Base-by-base conservation (phyloP, 768 basidiomycete species). In the Lentinula sp. region DNA sequence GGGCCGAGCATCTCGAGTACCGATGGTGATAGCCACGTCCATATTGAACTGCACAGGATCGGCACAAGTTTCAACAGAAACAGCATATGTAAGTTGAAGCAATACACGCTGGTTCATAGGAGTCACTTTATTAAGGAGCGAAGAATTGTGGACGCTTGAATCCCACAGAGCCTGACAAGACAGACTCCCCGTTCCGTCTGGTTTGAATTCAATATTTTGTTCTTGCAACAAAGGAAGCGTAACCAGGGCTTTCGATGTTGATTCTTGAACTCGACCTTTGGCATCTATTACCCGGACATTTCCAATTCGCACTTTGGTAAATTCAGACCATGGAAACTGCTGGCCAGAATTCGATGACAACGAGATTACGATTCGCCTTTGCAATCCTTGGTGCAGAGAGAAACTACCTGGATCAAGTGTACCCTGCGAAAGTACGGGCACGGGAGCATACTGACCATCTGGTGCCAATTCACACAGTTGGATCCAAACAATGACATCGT, bases 301-400 rank as follows among this genome's bases (percentile, higher is more conserved):
- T 28, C 94, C 93, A 15, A 95, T 73, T 41, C 85, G 84, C 56
- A 95, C 79, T 67, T 85, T 87, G 1, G 84, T 84, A 42, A 97
- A 77, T 62, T 88, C 86, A 23, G 81, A 81, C 95, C 95, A 98
- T 1, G 91, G 91, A 57, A 98, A 81, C 64, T 95, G 90, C 45
- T 82, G 83, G 0, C 96, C 96, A 12, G 96, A 96, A 68, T 93
- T 89, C 56, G 92, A 96, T 15, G 85, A 86, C 36, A 98, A 77
- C 0, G 82, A 84, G 61, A 99, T 72, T 39, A 82, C 74, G 54
- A 99, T 73, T 12, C 91, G 85, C 20, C 97, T 82, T 70, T 99
- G 97, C 28, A 98, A 74, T 32, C 97, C 97, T 75, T 99, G 97
- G 67, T 92, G 95, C 18, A 98, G 79, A 61, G 84, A 85, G 74